phyloP scores from a whole-genome alignment of 176 grass and related monocot species.

The Luzula sylvatica region DNA sequence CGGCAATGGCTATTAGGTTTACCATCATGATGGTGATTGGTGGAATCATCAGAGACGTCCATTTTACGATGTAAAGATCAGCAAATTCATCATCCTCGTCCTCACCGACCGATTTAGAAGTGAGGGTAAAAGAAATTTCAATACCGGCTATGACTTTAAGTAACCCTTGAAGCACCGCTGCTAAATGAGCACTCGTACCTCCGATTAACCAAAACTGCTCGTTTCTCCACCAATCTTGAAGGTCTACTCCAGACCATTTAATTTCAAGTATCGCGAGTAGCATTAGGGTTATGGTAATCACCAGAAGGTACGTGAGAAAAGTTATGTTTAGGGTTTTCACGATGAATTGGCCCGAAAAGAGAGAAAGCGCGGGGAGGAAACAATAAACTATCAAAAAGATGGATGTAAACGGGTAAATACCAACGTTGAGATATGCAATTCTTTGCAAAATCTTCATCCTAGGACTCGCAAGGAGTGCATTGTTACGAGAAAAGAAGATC shows the following conservation, averaged over 20 bases:
- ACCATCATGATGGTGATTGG: constrained; percentile 99
- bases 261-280: constrained; percentile 75
- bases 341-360: constrained; percentile 94
- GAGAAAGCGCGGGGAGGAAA: constrained; percentile 90
- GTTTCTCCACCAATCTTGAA: constrained; percentile 98
- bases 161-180: constrained; percentile 80
- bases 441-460: constrained; percentile 84
- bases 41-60: constrained; percentile 88
- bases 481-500: constrained; percentile 98
- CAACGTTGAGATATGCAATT: constrained; percentile 84
- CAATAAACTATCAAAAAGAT: constrained; percentile 98
- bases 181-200: constrained; percentile 81
- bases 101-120: constrained; percentile 71
- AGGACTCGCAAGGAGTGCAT: constrained; percentile 66
- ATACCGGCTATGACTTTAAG: constrained; percentile 91
- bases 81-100: constrained; percentile 76
- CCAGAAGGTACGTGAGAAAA: constrained; percentile 79
- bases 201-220: constrained; percentile 99
- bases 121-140: constrained; percentile 96
- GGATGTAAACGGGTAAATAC: constrained; percentile 95
- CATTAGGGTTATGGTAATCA: constrained; percentile 56
- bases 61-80: constrained; percentile 88
- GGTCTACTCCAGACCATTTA: constrained; percentile 81
- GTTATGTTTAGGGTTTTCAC: constrained; percentile 55
- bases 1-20: constrained; percentile 72